A percentile compares a stretch with the other conserved stretches of the same genome.
Conservation (phyloP, 371 early-diverging fungal genomes). For the Apophysomyces trapeziformis region DNA sequence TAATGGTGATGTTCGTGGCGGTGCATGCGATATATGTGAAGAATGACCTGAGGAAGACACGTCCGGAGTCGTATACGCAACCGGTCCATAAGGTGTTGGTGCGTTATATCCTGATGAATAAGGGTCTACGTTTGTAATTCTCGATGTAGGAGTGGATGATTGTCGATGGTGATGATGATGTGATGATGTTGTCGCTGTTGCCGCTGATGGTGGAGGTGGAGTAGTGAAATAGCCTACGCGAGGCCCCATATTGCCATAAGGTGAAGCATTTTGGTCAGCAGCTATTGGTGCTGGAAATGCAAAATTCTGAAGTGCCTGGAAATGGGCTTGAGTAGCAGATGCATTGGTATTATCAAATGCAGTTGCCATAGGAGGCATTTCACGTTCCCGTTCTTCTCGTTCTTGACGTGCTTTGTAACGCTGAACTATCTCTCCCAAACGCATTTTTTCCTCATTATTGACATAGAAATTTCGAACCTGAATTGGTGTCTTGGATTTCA, state of each 20-base stretch:
- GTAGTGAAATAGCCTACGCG: conserved; percentile 25
- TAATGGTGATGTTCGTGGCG: conserved; percentile 10
- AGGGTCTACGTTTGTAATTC: conserved; percentile 12
- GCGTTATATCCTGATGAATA: conserved; percentile 21
- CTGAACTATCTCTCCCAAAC: conserved; percentile 56
- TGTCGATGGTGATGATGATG: conserved; percentile 15
- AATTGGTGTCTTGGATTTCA: conserved; percentile 79
- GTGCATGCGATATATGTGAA: conserved; percentile 18
- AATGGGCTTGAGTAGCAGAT: conserved; percentile 21
- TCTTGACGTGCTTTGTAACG: conserved; percentile 34
- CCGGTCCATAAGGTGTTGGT: conserved; percentile 15
- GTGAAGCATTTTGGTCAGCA: conserved; percentile 18
- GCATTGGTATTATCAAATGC: conserved; percentile 21
- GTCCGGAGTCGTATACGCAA: background rate
- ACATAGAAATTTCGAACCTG: conserved; percentile 87
- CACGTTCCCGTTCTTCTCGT: conserved; percentile 12
- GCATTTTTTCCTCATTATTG: conserved; percentile 72
- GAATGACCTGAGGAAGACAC: background rate
- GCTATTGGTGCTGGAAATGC: conserved; percentile 35
- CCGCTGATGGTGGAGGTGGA: conserved; percentile 13
- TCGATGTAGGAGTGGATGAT: conserved; percentile 13
- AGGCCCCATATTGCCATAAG: conserved; percentile 10
- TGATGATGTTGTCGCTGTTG: conserved; percentile 8
- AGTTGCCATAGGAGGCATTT: conserved; percentile 17
- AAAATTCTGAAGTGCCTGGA: conserved; percentile 33